These are phyloP conservation scores for Lasiosphaeria ovina DNA, from an alignment of 495 filamentous ascomycete species.

Conservation along the genomic window DNA sequence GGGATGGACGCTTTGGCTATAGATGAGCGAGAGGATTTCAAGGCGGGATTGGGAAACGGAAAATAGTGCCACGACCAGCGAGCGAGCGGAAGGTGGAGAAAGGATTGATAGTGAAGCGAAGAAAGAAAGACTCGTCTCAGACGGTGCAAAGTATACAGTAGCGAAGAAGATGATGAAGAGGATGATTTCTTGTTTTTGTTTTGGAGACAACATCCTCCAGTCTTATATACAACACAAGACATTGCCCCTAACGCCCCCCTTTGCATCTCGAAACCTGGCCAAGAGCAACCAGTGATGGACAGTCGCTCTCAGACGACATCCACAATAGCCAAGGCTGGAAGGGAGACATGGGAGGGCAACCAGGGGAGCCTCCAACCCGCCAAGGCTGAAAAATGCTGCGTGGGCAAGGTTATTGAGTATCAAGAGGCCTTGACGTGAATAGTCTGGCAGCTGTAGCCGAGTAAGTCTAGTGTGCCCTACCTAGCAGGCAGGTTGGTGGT, in stretches of 20 bases:
- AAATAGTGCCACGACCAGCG: slow-evolving; percentile 6
- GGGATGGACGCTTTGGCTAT: not conserved
- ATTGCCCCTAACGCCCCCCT: not conserved
- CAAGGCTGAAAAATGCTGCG: not conserved
- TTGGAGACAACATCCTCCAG: not conserved
- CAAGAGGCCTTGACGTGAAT: too few relatives aligned
- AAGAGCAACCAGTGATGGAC: slow-evolving; percentile 2
- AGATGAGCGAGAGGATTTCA: not conserved
- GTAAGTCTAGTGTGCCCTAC: too few relatives aligned
- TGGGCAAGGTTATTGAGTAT: not conserved
- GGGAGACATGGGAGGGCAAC: not conserved
- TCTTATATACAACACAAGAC: not conserved
- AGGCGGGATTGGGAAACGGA: slow-evolving; percentile 7
- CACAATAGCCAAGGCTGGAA: slow-evolving; percentile 6
- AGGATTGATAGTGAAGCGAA: not conserved
- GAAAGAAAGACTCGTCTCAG: slow-evolving; percentile 3
- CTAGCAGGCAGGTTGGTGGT: too few relatives aligned
- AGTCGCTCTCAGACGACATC: slow-evolving; percentile 1
- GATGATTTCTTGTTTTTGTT: not conserved
- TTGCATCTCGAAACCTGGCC: slow-evolving; percentile 6
- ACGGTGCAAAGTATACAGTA: not conserved
- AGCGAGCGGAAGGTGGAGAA: not conserved
- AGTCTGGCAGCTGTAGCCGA: too few relatives aligned
- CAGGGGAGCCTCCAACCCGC: not conserved
- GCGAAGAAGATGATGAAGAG: not conserved